Evolutionary conservation across 2,329 filamentous ascomycete genomes (phyloP).

Genomic region (Penicillium sp.): DNA sequence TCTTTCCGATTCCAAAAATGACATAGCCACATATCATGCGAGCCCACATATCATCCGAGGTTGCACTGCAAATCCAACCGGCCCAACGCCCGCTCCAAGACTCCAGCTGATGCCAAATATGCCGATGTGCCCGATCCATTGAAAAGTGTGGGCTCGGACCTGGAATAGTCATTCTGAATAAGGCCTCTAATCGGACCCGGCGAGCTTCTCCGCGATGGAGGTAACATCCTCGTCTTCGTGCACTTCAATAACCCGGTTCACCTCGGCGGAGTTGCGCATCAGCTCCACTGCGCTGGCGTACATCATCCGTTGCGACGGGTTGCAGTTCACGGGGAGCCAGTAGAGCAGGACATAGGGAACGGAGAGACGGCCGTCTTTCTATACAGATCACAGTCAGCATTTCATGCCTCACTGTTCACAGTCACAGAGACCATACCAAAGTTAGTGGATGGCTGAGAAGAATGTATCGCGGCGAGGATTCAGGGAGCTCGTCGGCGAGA

Average conservation of each 20-base stretch:
- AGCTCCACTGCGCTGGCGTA: conserved; percentile 95
- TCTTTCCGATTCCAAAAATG: not conserved
- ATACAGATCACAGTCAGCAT: conserved; percentile 7
- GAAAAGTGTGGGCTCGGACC: not conserved
- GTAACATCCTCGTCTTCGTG: conserved; percentile 73
- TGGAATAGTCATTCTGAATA: not conserved
- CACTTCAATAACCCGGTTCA: conserved; percentile 81
- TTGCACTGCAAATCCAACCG: not conserved
- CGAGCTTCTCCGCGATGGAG: conserved; percentile 66
- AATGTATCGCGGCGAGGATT: conserved; percentile 84
- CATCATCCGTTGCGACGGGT: conserved; percentile 79
- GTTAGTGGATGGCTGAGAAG: conserved; percentile 88
- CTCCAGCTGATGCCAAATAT: not conserved
- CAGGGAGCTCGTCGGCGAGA: conserved; percentile 81
- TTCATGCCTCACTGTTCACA: not conserved
- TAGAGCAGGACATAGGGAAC: conserved; percentile 94
- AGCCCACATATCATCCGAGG: not conserved
- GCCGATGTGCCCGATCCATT: not conserved
- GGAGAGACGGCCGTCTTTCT: conserved; percentile 76
- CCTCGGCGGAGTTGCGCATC: conserved; percentile 88
- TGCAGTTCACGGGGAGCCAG: conserved; percentile 89
- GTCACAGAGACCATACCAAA: conserved; percentile 51
- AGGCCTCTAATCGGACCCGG: conserved; percentile 24
- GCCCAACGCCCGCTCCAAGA: conserved; percentile 3
- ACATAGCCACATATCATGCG: not conserved